These are phyloP conservation scores for Penicillium ucsense DNA, from an alignment of 495 filamentous ascomycete species.

Conservation along the genomic window DNA sequence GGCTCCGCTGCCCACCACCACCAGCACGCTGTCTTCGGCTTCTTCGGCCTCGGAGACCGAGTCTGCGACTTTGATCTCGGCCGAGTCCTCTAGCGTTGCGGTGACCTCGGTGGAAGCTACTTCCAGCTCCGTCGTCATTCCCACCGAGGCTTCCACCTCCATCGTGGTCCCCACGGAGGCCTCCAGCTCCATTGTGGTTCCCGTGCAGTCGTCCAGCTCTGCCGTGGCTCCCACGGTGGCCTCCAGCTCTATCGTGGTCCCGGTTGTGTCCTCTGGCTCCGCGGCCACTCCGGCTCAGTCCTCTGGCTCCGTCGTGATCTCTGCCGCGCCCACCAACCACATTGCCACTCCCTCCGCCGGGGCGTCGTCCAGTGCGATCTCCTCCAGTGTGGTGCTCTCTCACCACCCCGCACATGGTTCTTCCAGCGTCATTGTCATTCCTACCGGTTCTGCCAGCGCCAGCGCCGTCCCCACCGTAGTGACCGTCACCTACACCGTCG, in stretches of 20 bases:
- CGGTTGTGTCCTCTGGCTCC: neutral
- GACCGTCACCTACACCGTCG: constrained; percentile 52
- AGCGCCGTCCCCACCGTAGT: constrained; percentile 21
- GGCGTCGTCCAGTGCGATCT: constrained; percentile 14
- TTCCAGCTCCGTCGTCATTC: no score
- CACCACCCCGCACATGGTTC: neutral
- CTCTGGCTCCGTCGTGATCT: neutral
- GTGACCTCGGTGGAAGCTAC: no score
- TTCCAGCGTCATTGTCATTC: constrained; percentile 1
- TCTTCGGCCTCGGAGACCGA: no score
- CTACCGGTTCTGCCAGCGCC: constrained; percentile 1
- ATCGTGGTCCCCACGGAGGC: no score
- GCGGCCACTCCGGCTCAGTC: neutral
- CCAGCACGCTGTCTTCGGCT: neutral
- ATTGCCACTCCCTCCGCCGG: neutral
- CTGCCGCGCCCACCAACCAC: neutral
- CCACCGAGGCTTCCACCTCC: no score
- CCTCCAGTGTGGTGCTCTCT: constrained; percentile 3
- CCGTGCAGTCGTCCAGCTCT: no score
- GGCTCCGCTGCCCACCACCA: constrained; percentile 5
- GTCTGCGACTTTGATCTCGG: no score
- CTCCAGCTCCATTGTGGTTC: neutral
- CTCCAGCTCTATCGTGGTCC: neutral
- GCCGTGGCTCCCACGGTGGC: no score
- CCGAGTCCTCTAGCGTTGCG: no score